Evolutionary conservation across 495 filamentous ascomycete genomes (phyloP).

Genomic region (Opeltia flavorubescens): DNA sequence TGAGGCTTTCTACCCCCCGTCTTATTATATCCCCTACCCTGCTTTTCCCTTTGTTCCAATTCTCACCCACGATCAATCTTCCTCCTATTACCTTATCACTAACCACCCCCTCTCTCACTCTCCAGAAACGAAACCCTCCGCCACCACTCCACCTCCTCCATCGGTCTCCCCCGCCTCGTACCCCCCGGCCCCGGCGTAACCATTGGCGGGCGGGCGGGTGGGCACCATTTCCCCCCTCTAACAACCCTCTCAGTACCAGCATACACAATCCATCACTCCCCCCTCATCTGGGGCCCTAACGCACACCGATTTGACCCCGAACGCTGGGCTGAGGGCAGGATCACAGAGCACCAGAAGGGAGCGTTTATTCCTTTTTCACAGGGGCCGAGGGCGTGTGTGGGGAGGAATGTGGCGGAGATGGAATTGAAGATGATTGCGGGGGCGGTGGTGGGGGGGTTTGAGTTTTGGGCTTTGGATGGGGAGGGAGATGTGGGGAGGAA

Average conservation of each 20-base stretch:
- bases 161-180: conserved; percentile 74
- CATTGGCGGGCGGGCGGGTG: conserved; percentile 32
- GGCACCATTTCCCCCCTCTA: conserved; percentile 57
- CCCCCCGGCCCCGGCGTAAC: conserved; percentile 43
- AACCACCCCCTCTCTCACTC: conserved; percentile 1
- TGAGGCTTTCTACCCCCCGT: no score
- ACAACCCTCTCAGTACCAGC: conserved; percentile 73
- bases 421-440: conserved; percentile 70
- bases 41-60: background rate
- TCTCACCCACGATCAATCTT: background rate
- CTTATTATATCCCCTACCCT: background rate
- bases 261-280: conserved; percentile 77
- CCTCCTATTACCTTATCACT: background rate
- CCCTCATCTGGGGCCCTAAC: conserved; percentile 67
- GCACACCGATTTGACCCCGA: conserved; percentile 35
- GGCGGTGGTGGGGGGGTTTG: conserved; percentile 62
- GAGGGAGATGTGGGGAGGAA: conserved; percentile 16
- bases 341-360: conserved; percentile 53
- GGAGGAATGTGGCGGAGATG: conserved; percentile 86
- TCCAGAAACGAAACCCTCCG: conserved; percentile 76
- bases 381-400: conserved; percentile 71
- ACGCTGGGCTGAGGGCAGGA: conserved; percentile 43
- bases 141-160: conserved; percentile 75
- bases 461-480: conserved; percentile 55
- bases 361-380: conserved; percentile 80